Percentiles rank a stretch among this genome's conserved stretches.
Evolutionary conservation across 352 stramenopile species (phyloP).

Genomic region (Phytophthora vignae): DNA sequence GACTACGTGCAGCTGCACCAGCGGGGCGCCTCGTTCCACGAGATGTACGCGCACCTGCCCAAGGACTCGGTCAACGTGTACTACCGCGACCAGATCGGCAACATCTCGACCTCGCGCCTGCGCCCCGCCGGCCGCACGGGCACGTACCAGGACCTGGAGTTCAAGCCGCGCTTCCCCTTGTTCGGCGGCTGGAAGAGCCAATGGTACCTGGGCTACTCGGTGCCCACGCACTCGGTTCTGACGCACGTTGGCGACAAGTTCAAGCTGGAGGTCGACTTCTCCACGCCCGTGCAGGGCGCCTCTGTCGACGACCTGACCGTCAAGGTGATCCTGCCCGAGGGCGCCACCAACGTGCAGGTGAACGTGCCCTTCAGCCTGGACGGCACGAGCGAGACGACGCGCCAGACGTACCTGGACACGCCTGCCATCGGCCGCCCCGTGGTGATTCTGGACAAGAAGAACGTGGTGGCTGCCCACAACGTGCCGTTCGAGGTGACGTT

Average conservation of each 20-base stretch:
- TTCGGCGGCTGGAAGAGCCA: constrained; percentile 92
- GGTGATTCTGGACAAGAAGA: constrained; percentile 84
- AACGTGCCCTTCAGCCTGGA: constrained; percentile 82
- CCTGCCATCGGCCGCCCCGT: constrained; percentile 80
- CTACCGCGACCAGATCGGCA: constrained; percentile 93
- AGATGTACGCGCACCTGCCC: constrained; percentile 73
- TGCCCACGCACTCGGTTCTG: constrained; percentile 84
- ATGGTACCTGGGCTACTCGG: constrained; percentile 90
- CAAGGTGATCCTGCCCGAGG: constrained; percentile 90
- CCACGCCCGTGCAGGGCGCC: constrained; percentile 67
- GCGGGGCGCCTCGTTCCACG: constrained; percentile 79
- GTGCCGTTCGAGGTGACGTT: constrained; percentile 89
- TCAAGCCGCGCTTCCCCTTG: constrained; percentile 88
- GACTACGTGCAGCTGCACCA: constrained; percentile 80
- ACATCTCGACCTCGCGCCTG: constrained; percentile 87
- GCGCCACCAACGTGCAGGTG: constrained; percentile 79
- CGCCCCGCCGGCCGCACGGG: constrained; percentile 44
- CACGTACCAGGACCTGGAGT: constrained; percentile 73
- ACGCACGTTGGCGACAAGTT: constrained; percentile 69
- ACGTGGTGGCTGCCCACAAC: constrained; percentile 87
- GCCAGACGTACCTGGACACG: constrained; percentile 90
- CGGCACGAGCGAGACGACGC: constrained; percentile 56
- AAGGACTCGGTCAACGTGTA: constrained; percentile 89
- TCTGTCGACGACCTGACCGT: constrained; percentile 87
- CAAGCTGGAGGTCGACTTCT: constrained; percentile 89